Evolutionary conservation across 768 basidiomycete species (phyloP).

Genomic region (Kwoniella bestiolae): DNA sequence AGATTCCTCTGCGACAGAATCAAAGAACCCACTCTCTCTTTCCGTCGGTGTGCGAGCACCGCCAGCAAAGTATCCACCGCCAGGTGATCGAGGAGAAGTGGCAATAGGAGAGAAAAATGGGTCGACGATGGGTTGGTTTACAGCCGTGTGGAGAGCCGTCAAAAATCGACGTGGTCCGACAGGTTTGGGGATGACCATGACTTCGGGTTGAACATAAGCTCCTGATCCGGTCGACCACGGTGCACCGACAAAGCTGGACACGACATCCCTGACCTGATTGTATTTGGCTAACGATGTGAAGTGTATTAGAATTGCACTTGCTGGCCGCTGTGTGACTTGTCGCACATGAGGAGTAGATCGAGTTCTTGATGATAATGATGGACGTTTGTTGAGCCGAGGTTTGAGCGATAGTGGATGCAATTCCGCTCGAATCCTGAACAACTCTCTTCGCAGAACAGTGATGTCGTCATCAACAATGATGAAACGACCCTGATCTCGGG

Average conservation of each 20-base stretch:
- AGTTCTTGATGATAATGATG: constrained; percentile 49
- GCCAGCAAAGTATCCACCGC: constrained; percentile 61
- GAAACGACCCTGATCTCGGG: constrained; percentile 59
- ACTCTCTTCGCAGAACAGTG: constrained; percentile 72
- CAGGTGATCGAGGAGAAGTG: constrained; percentile 83
- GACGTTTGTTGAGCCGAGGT: constrained; percentile 49
- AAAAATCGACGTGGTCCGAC: constrained; percentile 92
- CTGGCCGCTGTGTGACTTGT: constrained; percentile 53
- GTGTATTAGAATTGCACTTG: constrained; percentile 69
- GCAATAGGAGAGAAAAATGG: constrained; percentile 94
- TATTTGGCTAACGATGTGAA: constrained; percentile 90
- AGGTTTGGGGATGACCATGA: constrained; percentile 97
- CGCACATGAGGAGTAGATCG: constrained; percentile 80
- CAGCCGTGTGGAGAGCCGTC: constrained; percentile 87
- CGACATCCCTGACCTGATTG: constrained; percentile 80
- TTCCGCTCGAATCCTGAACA: constrained; percentile 67
- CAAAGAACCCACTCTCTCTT: constrained; percentile 38
- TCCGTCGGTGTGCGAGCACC: constrained; percentile 29
- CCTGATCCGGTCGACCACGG: constrained; percentile 54
- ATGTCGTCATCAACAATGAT: constrained; percentile 94
- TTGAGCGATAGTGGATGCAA: constrained; percentile 39
- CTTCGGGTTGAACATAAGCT: constrained; percentile 67
- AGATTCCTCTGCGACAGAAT: constrained; percentile 37
- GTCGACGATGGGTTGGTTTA: constrained; percentile 83
- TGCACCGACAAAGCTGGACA: constrained; percentile 69